Base-by-base conservation (phyloP, 805 yeast species). In the Kazachstania martiniae region DNA sequence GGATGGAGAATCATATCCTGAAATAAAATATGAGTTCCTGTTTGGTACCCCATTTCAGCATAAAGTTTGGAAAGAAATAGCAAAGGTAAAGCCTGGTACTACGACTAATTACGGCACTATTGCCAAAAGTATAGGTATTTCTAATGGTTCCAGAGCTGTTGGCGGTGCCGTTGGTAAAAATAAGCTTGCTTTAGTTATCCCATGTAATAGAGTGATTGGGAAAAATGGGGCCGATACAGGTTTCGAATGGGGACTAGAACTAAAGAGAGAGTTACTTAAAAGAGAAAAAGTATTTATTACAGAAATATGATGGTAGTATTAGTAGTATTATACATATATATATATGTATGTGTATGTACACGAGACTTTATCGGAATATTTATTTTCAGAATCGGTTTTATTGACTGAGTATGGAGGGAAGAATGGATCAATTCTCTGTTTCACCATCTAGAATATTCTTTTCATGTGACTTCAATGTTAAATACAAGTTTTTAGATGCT, bases 391-490 rank as follows among this genome's bases (percentile, higher is more conserved):
- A n/a, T n/a, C n/a, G n/a, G n/a, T n/a, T n/a, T n/a, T n/a, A n/a
- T n/a, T n/a, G n/a, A n/a, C n/a, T n/a, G n/a, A n/a, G n/a, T n/a
- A n/a, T n/a, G n/a, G n/a, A n/a, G n/a, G n/a, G n/a, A n/a, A n/a
- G n/a, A n/a, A n/a, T n/a, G n/a, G n/a, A n/a, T n/a, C n/a, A n/a
- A n/a, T n/a, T n/a, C n/a, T n/a, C n/a, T n/a, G n/a, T n/a, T n/a
- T n/a, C n/a, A n/a, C n/a, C 25, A 12, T 25, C 18, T 25, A 33
- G 24, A 12, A 29, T 34, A 39, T 67, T 66, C 50, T 71, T 63
- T 33, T 62, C 58, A 43, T 76, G 80, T 36, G 77, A 65, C 38
- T 82, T 78, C 57, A 87, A 59, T 7, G 93, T 81, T 57, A 85
- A 62, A 50, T 83, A 83, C 45, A 87, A 68, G 36, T 63, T 59